These are phyloP conservation scores for Suillus brevipes DNA, from an alignment of 768 basidiomycete genomes.

Conservation along the genomic window DNA sequence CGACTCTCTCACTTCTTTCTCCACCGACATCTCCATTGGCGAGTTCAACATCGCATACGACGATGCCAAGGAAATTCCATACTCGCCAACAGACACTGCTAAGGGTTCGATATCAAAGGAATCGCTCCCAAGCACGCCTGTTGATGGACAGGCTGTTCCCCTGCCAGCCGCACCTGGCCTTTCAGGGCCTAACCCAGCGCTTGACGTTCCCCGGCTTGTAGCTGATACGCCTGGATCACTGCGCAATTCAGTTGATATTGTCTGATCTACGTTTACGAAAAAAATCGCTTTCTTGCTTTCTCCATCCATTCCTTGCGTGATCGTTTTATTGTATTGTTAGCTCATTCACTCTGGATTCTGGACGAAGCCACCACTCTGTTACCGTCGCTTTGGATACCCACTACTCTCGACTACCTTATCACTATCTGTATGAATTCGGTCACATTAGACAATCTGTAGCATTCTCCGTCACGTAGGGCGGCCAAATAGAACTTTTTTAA, in stretches of 20 bases:
- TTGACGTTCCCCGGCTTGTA: constrained; percentile 24
- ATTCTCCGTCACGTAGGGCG: not conserved
- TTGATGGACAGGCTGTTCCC: constrained; percentile 16
- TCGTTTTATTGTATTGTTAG: constrained; percentile 31
- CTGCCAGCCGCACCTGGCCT: constrained; percentile 20
- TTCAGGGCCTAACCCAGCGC: constrained; percentile 17
- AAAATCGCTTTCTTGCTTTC: not conserved
- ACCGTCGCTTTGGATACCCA: constrained; percentile 20
- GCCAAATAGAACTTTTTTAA: not conserved
- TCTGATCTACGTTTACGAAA: constrained; percentile 11
- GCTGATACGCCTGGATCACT: constrained; percentile 16
- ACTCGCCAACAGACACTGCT: constrained; percentile 21
- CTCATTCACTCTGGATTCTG: constrained; percentile 4
- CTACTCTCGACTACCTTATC: constrained; percentile 15
- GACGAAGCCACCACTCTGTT: not conserved
- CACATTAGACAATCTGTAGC: constrained; percentile 30
- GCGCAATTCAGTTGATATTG: constrained; percentile 17
- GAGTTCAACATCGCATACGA: constrained; percentile 40
- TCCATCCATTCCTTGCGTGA: constrained; percentile 2
- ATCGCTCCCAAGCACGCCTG: constrained; percentile 24
- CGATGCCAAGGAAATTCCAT: constrained; percentile 26
- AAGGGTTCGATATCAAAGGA: constrained; percentile 28
- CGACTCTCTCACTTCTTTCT: constrained; percentile 50
- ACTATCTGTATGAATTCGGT: constrained; percentile 24
- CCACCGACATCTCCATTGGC: constrained; percentile 41